Evolutionary conservation across 2,329 filamentous ascomycete species (phyloP), one percentile per base, ranked within the genome.

Genomic region (Zasmidium citrigriseum): DNA sequence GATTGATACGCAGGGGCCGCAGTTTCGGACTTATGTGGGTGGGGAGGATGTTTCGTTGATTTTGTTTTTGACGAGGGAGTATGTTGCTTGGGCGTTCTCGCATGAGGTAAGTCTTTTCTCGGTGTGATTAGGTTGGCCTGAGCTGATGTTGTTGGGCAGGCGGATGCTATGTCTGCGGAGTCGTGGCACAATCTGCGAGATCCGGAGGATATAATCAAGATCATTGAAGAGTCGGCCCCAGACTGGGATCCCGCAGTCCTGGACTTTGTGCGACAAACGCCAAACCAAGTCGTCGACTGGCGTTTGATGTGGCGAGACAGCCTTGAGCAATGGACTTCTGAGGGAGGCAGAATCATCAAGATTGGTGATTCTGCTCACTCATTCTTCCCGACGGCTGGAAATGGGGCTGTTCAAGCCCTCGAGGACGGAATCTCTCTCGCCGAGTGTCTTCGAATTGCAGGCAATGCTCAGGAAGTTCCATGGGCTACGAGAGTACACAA

Each of bases 231-330:
- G 24, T 23, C 46, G 2, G 27, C 46, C 20, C 24, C 14, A 7
- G 25, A 46, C 18, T 51, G 54, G 55, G 49, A 57, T 44, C 55
- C 55, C 11, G 55, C 44, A 3, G 49, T 57, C 14, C 20, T 57
- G n/a, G 49, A 52, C 25, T 57, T 57, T 27, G 29, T 57, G 18
- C 14, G 46, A 22, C 41, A 41, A 14, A 44, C 62, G 4, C 55
- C 63, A 14, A 50, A 48, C 16, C 49, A 54, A 14, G 56, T 67
- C 14, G 73, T 83, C 1, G 81, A 83, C 65, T 83, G 80, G 79
- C 82, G 82, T 67, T 78, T 83, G n/a, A 80, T 80, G 53, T 83
- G 82, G 63, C 74, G 81, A 44, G 80, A 83, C 60, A 80, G 80
- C 1, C 71, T 83, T 14, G 78, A 80, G 0, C 80, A 67, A 45